These are phyloP conservation scores for Calonectria hawksworthii DNA, from an alignment of 2,329 filamentous ascomycete genomes.

Conservation along the genomic window DNA sequence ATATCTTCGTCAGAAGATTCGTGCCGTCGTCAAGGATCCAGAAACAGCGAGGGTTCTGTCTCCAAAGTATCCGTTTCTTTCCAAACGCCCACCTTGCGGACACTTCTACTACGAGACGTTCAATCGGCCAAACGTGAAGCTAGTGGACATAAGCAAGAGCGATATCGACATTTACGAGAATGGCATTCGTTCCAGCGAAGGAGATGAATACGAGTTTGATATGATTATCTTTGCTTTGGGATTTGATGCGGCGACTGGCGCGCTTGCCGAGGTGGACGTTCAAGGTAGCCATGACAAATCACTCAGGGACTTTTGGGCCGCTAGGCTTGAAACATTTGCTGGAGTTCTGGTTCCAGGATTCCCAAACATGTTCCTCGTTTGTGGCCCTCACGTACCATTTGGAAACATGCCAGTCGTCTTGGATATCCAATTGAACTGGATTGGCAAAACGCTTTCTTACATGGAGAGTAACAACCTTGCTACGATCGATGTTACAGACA, in stretches of 20 bases:
- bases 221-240: slow-evolving; percentile 35
- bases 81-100: slow-evolving; percentile 29
- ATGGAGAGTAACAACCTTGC: slow-evolving; percentile 13
- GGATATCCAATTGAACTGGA: slow-evolving; percentile 22
- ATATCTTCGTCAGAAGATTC: slow-evolving; percentile 30
- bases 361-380: slow-evolving; percentile 32
- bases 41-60: slow-evolving; percentile 21
- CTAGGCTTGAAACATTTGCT: slow-evolving; percentile 20
- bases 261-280: slow-evolving; percentile 20
- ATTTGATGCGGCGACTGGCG: slow-evolving; percentile 31
- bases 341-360: slow-evolving; percentile 23
- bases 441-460: slow-evolving; percentile 18
- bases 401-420: slow-evolving; percentile 29
- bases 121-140: slow-evolving; percentile 29
- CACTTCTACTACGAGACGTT: slow-evolving; percentile 34
- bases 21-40: slow-evolving; percentile 23
- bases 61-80: slow-evolving; percentile 25
- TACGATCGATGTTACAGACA: slow-evolving; percentile 16
- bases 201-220: slow-evolving; percentile 25
- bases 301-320: slow-evolving; percentile 16
- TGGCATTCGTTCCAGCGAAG: slow-evolving; percentile 17
- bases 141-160: slow-evolving; percentile 24
- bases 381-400: slow-evolving; percentile 27
- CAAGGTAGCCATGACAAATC: slow-evolving; percentile 17
- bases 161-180: slow-evolving; percentile 20